Conservation (phyloP, 2,329 filamentous ascomycete genomes). For the Aspergillus sp. region DNA sequence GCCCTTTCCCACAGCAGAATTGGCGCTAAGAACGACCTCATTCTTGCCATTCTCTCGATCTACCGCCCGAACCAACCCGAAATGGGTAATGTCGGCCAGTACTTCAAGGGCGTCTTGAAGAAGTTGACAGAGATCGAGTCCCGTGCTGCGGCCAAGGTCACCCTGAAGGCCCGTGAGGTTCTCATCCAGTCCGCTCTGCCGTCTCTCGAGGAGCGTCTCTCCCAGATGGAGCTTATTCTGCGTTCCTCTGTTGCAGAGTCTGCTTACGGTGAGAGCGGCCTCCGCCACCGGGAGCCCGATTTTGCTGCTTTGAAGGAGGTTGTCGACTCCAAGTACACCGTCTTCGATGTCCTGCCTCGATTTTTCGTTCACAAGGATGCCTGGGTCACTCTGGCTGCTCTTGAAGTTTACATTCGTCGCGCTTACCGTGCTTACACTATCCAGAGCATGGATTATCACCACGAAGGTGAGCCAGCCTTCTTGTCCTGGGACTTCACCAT, state of each 20-base stretch:
- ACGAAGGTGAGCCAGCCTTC: conserved; percentile 66
- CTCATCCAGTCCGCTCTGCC: conserved; percentile 96
- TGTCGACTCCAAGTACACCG: conserved; percentile 97
- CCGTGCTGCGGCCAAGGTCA: conserved; percentile 85
- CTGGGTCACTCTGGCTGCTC: conserved; percentile 88
- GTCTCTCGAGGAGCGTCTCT: conserved; percentile 88
- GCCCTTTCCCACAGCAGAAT: conserved; percentile 94
- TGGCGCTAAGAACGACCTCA: conserved; percentile 87
- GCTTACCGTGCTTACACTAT: conserved; percentile 95
- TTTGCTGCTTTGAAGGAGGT: conserved; percentile 93
- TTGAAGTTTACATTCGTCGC: conserved; percentile 94
- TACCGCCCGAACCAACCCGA: conserved; percentile 94
- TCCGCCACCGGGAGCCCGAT: conserved; percentile 92
- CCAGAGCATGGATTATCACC: conserved; percentile 84
- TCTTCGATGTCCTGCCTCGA: conserved; percentile 90
- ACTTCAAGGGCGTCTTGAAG: conserved; percentile 78
- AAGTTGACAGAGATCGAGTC: conserved; percentile 89
- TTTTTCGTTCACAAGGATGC: conserved; percentile 95
- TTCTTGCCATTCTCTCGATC: conserved; percentile 87
- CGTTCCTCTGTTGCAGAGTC: conserved; percentile 94
- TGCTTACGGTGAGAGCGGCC: conserved; percentile 94
- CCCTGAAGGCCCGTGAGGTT: conserved; percentile 93
- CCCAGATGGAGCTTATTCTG: conserved; percentile 98
- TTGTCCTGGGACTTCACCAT: conserved; percentile 96
- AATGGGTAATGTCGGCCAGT: conserved; percentile 82